Base-by-base conservation (phyloP, 495 filamentous ascomycete species). In the Hypoxylon trugodes region DNA sequence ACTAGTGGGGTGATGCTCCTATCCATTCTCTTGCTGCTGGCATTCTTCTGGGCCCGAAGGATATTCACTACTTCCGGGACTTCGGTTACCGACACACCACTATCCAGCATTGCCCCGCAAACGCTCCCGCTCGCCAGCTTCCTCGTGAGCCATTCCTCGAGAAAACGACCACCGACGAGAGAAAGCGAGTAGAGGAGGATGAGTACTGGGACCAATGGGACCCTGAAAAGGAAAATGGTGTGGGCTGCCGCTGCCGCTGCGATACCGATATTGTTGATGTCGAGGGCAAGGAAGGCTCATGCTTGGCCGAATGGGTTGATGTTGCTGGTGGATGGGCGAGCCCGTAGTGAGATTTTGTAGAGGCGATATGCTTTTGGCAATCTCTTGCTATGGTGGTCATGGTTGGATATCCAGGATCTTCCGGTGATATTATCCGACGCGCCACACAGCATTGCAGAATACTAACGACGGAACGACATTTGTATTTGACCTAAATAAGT, bases 41-140 rank as follows among this genome's bases (percentile, higher is more conserved):
- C 66, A 88, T 88, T 40, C 87, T 99, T 37, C 84, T 99, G 45
- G 80, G 85, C 3, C 90, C 92, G 15, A 73, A 77, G 38, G 92
- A 98, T 71, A 93, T 99, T 66, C 95, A 98, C 74, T 98, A 98
- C 77, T 98, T 98, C 90, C 93, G 95, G 68, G 95, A 98, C 73
- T 96, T 98, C 79, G 95, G 95, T 47, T 98, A 98, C 77, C 87
- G 95, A 61, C 95, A 98, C 76, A 98, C 95, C 13, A 98, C 95
- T 15, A 98, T 98, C 74, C 95, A 98, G 76, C 95, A 98, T 78
- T 98, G 95, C 73, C 95, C 95, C 1, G 92, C 93, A 46, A 99
- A 99, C 74, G 96, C 96, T 8, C 95, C 93, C 3, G 88, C 90
- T 15, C 89, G 91, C 10, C 95, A 99, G 76, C 81, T 97, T 26